phyloP scores from a whole-genome alignment of 345 rosid species.

The Gossypioides kirkii region DNA sequence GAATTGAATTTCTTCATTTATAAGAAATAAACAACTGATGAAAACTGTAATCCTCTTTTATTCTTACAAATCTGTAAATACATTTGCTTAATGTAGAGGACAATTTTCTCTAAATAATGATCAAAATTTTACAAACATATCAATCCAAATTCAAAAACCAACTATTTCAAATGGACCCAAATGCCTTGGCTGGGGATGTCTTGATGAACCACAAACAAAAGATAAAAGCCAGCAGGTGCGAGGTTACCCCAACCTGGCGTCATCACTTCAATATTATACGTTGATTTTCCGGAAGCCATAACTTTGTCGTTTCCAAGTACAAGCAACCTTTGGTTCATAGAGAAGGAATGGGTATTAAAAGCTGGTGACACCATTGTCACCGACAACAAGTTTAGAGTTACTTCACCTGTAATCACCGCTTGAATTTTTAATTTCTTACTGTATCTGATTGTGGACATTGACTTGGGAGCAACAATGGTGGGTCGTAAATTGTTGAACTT shows the following conservation, averaged over 20 bases:
- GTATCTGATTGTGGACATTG: constrained; percentile 26
- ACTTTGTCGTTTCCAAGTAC: constrained; percentile 39
- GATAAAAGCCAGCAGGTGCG: constrained; percentile 70
- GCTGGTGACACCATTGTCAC: constrained; percentile 71
- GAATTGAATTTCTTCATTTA: no score
- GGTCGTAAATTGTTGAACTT: constrained; percentile 39
- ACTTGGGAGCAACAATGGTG: constrained; percentile 28
- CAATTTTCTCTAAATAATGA: neutral
- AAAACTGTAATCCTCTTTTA: neutral
- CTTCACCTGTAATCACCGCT: constrained; percentile 28
- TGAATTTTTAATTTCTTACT: constrained; percentile 23
- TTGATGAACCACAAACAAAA: constrained; percentile 65
- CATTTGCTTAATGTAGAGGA: neutral
- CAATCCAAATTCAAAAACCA: no score
- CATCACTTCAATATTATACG: constrained; percentile 37
- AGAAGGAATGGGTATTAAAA: constrained; percentile 70
- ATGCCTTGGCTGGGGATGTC: constrained; percentile 63
- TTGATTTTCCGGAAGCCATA: constrained; percentile 20
- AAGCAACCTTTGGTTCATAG: constrained; percentile 77
- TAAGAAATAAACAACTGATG: neutral
- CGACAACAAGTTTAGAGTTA: constrained; percentile 21
- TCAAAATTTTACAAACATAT: neutral
- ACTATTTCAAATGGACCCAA: constrained; percentile 45
- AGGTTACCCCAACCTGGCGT: constrained; percentile 40
- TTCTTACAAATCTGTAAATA: neutral